Evolutionary conservation across 768 basidiomycete genomes (phyloP), one percentile per base, ranked within the genome.

Genomic region (Phlebiopsis flavidoalba): DNA sequence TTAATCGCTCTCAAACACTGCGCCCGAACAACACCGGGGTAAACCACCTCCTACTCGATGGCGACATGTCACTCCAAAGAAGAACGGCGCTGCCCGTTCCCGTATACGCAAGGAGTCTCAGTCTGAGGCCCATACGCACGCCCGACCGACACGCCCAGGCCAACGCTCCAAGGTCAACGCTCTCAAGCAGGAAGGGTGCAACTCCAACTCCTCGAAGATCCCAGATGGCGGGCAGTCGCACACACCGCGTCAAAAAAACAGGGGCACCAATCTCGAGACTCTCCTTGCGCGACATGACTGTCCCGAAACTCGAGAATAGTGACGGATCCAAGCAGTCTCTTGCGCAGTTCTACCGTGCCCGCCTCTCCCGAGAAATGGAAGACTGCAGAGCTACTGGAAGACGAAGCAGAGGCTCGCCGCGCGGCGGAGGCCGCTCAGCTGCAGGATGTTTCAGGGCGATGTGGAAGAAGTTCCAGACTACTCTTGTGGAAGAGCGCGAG

Each of bases 141-240:
- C 72, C 76, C 8, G 82, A 84, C 54, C 76, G 75, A 54, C 80
- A 76, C 8, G 71, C 67, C 35, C 71, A 84, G 64, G 78, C 84
- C 36, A 73, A 75, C 52, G 77, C 74, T 6, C 78, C n/a, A n/a
- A 43, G 17, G 78, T 84, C 31, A 73, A 75, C 52, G 78, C 74
- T 6, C 78, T 86, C 40, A 82, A 80, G 60, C 82, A 85, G 62
- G 87, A 90, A 62, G 81, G n/a, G n/a, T n/a, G n/a, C n/a, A n/a
- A n/a, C n/a, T 90, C 8, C 84, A 87, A 62, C 76, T 83, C 19
- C 78, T 88, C 17, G 87, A 88, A n/a, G 64, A 75, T 88, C 49
- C n/a, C 83, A 84, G 67, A 87, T 89, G 78, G 80, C 78, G 1
- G 84, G n/a, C n/a, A 85, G 10, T 88, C 87, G 0, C n/a, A n/a